These are phyloP conservation scores for Coix lacrymajobi DNA, from an alignment of 176 grass and related monocot genomes.

Conservation along the genomic window DNA sequence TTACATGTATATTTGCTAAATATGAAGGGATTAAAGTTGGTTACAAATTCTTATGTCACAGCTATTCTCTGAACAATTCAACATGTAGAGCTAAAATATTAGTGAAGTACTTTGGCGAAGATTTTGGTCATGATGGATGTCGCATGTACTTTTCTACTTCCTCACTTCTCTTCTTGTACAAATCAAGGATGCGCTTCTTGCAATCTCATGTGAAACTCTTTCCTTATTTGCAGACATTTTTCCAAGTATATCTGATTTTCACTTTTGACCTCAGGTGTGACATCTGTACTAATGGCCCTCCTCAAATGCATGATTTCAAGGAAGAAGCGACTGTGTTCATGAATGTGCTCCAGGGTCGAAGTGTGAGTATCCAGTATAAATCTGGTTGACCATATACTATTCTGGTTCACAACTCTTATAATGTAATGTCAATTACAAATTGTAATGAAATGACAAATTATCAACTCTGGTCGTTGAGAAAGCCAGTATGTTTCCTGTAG, in stretches of 20 bases:
- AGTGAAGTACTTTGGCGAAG: constrained; percentile 87
- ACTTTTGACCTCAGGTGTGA: constrained; percentile 63
- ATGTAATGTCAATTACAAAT: background rate
- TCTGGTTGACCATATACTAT: constrained; percentile 12
- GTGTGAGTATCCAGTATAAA: constrained; percentile 30
- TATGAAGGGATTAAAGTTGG: background rate
- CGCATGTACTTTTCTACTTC: constrained; percentile 50
- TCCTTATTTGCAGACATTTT: background rate
- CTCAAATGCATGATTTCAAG: constrained; percentile 81
- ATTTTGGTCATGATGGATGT: constrained; percentile 60
- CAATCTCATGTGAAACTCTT: background rate
- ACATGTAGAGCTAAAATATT: constrained; percentile 75
- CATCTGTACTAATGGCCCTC: constrained; percentile 68
- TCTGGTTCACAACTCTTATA: background rate
- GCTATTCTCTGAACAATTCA: constrained; percentile 80
- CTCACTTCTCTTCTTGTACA: background rate
- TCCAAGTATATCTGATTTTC: background rate
- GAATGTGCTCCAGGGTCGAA: constrained; percentile 52
- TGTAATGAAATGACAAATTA: background rate
- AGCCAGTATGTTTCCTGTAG: background rate
- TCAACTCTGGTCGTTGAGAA: background rate
- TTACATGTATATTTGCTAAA: constrained; percentile 8
- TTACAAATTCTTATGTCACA: constrained; percentile 41
- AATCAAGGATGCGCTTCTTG: constrained; percentile 13
- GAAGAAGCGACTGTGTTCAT: constrained; percentile 60